These are phyloP conservation scores for Sarcodon aspratus DNA, from an alignment of 768 basidiomycete genomes.

Conservation along the genomic window DNA sequence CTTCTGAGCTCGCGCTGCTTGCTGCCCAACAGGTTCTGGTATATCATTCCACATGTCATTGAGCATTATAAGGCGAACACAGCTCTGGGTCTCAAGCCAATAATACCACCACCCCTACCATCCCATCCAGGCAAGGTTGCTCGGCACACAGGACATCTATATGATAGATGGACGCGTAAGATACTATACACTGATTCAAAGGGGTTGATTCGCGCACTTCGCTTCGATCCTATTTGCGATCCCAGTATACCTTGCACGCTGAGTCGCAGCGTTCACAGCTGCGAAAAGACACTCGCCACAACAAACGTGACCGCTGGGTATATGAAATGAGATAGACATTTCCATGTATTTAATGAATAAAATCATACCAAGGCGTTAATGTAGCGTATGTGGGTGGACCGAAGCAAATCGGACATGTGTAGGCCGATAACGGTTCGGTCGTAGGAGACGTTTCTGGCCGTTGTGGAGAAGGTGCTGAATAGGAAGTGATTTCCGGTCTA, in stretches of 20 bases:
- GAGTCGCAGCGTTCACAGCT: slow-evolving; percentile 51
- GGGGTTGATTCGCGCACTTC: slow-evolving; percentile 6
- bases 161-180: background rate
- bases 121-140: slow-evolving; percentile 17
- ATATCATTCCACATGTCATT: too few species aligned
- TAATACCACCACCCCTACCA: slow-evolving; percentile 16
- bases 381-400: slow-evolving; percentile 64
- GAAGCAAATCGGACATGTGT: slow-evolving; percentile 76
- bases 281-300: slow-evolving; percentile 70
- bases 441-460: slow-evolving; percentile 5
- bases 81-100: slow-evolving; percentile 13
- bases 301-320: slow-evolving; percentile 47
- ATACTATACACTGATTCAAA: background rate
- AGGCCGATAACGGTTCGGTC: slow-evolving; percentile 35
- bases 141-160: slow-evolving; percentile 17
- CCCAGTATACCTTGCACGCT: slow-evolving; percentile 24
- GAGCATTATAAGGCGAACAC: slow-evolving; percentile 8
- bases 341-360: background rate
- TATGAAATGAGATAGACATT: background rate
- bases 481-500: background rate
- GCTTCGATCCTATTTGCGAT: slow-evolving; percentile 9
- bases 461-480: background rate
- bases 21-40: too few species aligned
- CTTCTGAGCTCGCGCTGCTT: too few species aligned
- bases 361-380: slow-evolving; percentile 46